These are phyloP conservation scores for Botrytis deweyae DNA, from an alignment of 2,329 filamentous ascomycete species.

Conservation along the genomic window DNA sequence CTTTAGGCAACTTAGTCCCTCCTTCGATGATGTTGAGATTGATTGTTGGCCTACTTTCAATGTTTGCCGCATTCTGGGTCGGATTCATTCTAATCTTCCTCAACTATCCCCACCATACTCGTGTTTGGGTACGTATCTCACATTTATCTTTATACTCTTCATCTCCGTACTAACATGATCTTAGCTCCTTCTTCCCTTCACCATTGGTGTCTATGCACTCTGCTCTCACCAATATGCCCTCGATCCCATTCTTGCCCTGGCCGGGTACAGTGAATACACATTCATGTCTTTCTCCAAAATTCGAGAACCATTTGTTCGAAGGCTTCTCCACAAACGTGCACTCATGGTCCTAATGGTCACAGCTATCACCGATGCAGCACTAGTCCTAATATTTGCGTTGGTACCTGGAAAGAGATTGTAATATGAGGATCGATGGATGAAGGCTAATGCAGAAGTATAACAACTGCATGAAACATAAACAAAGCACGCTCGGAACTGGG, in stretches of 20 bases:
- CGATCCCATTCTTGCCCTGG: slow-evolving; percentile 83
- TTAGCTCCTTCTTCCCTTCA: slow-evolving; percentile 83
- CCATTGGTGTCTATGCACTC: slow-evolving; percentile 83
- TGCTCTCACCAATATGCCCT: slow-evolving; percentile 94
- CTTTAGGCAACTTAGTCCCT: slow-evolving; percentile 91
- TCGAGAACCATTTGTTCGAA: slow-evolving; percentile 86
- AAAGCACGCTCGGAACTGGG: not conserved
- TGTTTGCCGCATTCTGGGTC: slow-evolving; percentile 93
- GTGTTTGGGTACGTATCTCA: slow-evolving; percentile 73
- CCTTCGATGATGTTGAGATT: slow-evolving; percentile 83
- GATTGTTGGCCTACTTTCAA: slow-evolving; percentile 77
- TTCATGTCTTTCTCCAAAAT: slow-evolving; percentile 89
- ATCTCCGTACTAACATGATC: slow-evolving; percentile 37
- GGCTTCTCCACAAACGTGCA: slow-evolving; percentile 79
- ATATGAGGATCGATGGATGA: not conserved
- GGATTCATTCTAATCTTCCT: slow-evolving; percentile 93
- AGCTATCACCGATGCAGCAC: slow-evolving; percentile 71
- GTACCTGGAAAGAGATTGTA: slow-evolving; percentile 84
- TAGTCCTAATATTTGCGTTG: slow-evolving; percentile 89
- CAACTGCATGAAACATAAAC: not conserved
- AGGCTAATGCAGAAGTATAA: not conserved
- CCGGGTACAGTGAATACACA: slow-evolving; percentile 95
- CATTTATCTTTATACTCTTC: not conserved
- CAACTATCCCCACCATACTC: slow-evolving; percentile 67
- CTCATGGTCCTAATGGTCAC: slow-evolving; percentile 78